Evolutionary conservation across 2,329 filamentous ascomycete genomes (phyloP), one percentile per base, ranked within the genome.

Genomic region (Penicillium glabrum): DNA sequence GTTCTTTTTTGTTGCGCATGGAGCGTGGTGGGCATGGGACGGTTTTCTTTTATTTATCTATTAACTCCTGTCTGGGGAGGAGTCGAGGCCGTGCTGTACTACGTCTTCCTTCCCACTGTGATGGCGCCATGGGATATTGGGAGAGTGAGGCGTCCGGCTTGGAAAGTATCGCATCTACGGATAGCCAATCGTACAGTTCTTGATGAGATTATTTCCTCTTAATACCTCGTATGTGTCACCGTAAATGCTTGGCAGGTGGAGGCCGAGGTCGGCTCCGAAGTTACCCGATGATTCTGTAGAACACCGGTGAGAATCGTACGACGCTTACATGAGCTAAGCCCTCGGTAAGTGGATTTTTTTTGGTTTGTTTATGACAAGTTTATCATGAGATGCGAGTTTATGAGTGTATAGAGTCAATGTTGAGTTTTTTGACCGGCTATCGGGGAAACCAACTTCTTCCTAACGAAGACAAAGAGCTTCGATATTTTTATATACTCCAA

Each of bases 1-100:
- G 54, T 64, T 62, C 54, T 57, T 56, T 61, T 60, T 58, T 59
- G 52, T 59, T 64, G 57, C 60, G 61, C 61, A 63, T 54, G 69
- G 70, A 71, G 70, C 69, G 69, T 62, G 67, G 60, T 64, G 59
- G 69, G 63, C 64, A 67, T 63, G 66, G 69, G 64, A 59, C 61
- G 69, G 61, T 62, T 54, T 66, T 51, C 46, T 46, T 43, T 47
- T 53, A 46, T 46, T 33, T 46, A 45, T 51, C 37, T n/a, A 46
- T 46, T 33, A 27, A 51, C 37, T 44, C 49, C 49, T 51, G 24
- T 46, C 16, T 54, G 31, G 46, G 48, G 46, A 52, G 46, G 49
- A 55, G 43, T 47, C 46, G 43, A 46, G 49, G 50, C 14, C 50
- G 33, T 46, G 50, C 51, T 60, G 52, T 48, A 54, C 45, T 59